Evolutionary conservation across 768 basidiomycete genomes (phyloP).

Genomic region (Tulasnella sp.): DNA sequence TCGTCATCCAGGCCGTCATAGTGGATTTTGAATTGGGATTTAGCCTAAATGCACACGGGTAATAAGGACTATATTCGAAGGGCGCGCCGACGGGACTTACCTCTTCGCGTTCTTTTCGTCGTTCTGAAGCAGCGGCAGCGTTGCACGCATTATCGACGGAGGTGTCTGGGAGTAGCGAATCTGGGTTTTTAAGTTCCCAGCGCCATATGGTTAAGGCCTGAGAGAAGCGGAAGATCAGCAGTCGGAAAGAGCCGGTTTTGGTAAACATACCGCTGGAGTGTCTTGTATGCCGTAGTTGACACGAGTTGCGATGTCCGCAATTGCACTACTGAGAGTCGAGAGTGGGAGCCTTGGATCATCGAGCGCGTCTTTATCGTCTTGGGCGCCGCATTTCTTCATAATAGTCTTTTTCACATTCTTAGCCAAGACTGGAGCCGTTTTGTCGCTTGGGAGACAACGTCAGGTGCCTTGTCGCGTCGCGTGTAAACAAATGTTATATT

Average conservation of each 20-base stretch:
- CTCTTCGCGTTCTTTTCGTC: conserved; percentile 52
- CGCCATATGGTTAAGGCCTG: conserved; percentile 67
- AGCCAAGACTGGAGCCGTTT: conserved; percentile 56
- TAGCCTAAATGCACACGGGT: conserved; percentile 48
- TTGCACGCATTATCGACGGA: conserved; percentile 23
- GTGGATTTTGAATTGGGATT: conserved; percentile 50
- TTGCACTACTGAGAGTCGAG: conserved; percentile 56
- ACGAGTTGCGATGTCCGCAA: conserved; percentile 60
- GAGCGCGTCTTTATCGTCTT: conserved; percentile 28
- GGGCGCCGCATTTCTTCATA: conserved; percentile 50
- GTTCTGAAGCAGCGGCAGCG: conserved; percentile 1
- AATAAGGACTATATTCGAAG: not conserved
- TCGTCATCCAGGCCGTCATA: conserved; percentile 58
- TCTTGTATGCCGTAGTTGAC: conserved; percentile 76
- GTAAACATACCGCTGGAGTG: conserved; percentile 38
- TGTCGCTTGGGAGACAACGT: conserved; percentile 55
- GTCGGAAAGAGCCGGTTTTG: conserved; percentile 26
- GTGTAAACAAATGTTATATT: not conserved
- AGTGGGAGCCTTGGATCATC: conserved; percentile 45
- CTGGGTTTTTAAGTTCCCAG: conserved; percentile 72
- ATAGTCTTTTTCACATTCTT: conserved; percentile 69
- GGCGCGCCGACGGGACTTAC: conserved; percentile 47
- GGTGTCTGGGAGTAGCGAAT: conserved; percentile 32
- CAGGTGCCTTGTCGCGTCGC: not conserved
- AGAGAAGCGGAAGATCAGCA: conserved; percentile 33